Percentiles rank a stretch among this genome's conserved stretches.
Evolutionary conservation across 2,329 filamentous ascomycete genomes (phyloP).

Genomic region (Cladosporium austrohemisphaericum): DNA sequence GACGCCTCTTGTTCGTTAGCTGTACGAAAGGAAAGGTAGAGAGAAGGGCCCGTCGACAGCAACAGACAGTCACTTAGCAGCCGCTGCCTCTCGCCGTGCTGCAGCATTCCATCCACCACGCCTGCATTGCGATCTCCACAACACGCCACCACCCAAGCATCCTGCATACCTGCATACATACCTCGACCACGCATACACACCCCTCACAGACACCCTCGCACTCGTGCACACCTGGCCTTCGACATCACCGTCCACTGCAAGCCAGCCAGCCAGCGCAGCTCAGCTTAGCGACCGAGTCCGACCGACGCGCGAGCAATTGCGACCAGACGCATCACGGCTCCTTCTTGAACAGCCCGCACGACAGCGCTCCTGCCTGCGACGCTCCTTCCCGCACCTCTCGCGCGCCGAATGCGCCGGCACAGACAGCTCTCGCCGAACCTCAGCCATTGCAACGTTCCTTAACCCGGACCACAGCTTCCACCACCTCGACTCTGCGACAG

Average conservation of each 20-base stretch:
- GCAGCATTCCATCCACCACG: constrained; percentile 9
- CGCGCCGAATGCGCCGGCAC: constrained; percentile 16
- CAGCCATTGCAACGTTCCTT: constrained; percentile 14
- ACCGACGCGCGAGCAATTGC: background rate
- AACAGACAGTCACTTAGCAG: background rate
- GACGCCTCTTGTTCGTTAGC: background rate
- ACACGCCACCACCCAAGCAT: background rate
- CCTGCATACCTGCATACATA: background rate
- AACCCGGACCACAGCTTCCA: constrained; percentile 1
- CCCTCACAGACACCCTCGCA: background rate
- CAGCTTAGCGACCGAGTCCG: no score
- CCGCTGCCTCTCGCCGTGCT: constrained; percentile 1
- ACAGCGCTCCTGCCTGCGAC: constrained; percentile 1
- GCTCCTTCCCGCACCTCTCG: background rate
- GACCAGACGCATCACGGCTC: background rate
- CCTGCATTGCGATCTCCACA: constrained; percentile 10
- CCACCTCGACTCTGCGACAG: constrained; percentile 1
- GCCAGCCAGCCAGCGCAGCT: no score
- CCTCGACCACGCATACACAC: background rate
- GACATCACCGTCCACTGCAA: no score
- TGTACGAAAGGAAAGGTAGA: no score
- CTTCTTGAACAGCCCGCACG: background rate
- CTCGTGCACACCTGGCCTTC: no score
- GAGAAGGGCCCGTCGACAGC: no score
- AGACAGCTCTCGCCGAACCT: constrained; percentile 1